Evolutionary conservation across 163 green algal species (phyloP).

Genomic region (Volvox carteri): DNA sequence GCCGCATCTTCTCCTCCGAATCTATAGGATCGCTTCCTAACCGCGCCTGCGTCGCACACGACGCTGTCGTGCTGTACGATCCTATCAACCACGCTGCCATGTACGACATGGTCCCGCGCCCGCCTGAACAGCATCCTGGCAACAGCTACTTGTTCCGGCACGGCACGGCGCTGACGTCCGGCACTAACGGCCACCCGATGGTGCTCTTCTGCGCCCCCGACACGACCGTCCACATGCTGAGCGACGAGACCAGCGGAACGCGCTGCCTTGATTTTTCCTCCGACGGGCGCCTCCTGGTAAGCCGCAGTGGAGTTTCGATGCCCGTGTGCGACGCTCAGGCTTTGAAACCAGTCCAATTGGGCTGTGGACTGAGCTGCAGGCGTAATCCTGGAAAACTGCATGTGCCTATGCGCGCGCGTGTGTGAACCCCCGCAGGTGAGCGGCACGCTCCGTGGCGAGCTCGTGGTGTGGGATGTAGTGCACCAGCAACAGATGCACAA

Average conservation of each 20-base stretch:
- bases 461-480: conserved; percentile 60
- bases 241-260: conserved; percentile 54
- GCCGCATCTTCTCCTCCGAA: conserved; percentile 38
- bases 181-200: conserved; percentile 17
- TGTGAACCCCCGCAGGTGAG: conserved; percentile 21
- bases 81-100: conserved; percentile 44
- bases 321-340: too few species aligned
- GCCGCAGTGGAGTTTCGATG: too few species aligned
- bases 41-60: conserved; percentile 52
- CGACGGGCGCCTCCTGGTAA: conserved; percentile 60
- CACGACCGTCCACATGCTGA: conserved; percentile 62
- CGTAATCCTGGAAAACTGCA: too few species aligned
- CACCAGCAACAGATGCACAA: conserved; percentile 60
- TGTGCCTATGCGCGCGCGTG: background rate
- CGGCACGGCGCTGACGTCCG: conserved; percentile 44
- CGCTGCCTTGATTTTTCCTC: conserved; percentile 61
- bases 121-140: conserved; percentile 54
- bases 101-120: conserved; percentile 59
- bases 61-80: conserved; percentile 54
- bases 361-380: too few species aligned
- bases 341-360: too few species aligned
- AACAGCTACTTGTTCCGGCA: conserved; percentile 61
- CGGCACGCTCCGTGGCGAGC: conserved; percentile 63
- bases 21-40: conserved; percentile 32
- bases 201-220: conserved; percentile 58